Evolutionary conservation across 371 early-diverging fungal species (phyloP).

Genomic region (Mortierella sp.): DNA sequence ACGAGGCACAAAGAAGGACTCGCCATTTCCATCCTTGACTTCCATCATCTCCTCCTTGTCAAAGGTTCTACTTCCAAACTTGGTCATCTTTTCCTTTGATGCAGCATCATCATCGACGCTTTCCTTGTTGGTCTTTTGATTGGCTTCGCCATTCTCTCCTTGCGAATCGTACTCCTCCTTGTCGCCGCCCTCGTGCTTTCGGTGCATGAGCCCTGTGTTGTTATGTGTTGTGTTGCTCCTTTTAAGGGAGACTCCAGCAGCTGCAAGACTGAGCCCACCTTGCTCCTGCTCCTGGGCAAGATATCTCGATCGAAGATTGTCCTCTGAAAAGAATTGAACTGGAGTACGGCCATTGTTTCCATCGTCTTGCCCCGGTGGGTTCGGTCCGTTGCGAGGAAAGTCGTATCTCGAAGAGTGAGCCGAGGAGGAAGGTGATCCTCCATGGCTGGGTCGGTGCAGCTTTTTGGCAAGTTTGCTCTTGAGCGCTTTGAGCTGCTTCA

Average conservation of each 20-base stretch:
- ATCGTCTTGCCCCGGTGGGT: conserved; percentile 6
- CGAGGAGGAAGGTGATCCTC: conserved; percentile 18
- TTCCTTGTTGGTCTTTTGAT: background rate
- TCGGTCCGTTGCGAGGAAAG: too few relatives aligned
- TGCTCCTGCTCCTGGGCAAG: conserved; percentile 37
- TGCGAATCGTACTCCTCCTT: conserved; percentile 41
- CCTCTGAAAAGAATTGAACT: conserved; percentile 52
- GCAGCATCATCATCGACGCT: conserved; percentile 21
- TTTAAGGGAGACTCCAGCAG: conserved; percentile 38
- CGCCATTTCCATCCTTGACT: conserved; percentile 46
- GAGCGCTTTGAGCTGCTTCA: conserved; percentile 49
- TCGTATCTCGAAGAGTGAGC: background rate
- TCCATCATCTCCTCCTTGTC: conserved; percentile 55
- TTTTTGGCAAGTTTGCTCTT: conserved; percentile 52
- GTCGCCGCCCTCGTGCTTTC: conserved; percentile 22
- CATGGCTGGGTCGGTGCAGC: conserved; percentile 42
- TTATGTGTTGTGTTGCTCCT: conserved; percentile 52
- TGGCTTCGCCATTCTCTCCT: conserved; percentile 16
- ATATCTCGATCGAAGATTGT: conserved; percentile 45
- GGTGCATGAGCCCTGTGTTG: conserved; percentile 2
- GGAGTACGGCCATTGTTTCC: conserved; percentile 25
- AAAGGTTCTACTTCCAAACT: conserved; percentile 46
- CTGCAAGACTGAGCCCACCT: conserved; percentile 39
- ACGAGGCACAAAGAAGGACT: conserved; percentile 51
- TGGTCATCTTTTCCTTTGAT: conserved; percentile 28